These are phyloP conservation scores for Hemileccinum rubropunctum DNA, from an alignment of 768 basidiomycete genomes.

Conservation along the genomic window DNA sequence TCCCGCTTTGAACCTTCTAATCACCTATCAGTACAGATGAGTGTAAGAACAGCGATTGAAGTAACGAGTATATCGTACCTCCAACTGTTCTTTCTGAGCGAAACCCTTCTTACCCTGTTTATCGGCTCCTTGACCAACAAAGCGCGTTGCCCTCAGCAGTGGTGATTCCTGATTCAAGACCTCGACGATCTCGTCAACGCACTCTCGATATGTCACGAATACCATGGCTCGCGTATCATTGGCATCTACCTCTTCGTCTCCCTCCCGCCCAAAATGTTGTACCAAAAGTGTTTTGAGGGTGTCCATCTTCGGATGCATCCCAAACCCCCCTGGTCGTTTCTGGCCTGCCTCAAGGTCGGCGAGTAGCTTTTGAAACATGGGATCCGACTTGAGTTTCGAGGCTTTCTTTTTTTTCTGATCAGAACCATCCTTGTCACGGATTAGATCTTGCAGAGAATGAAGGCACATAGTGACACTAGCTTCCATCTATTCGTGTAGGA, in stretches of 20 bases:
- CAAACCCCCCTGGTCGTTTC: conserved; percentile 45
- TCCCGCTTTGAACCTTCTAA: conserved; percentile 82
- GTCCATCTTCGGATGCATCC: conserved; percentile 90
- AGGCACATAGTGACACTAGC: conserved; percentile 81
- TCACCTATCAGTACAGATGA: conserved; percentile 50
- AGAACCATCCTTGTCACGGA: conserved; percentile 38
- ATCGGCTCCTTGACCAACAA: conserved; percentile 88
- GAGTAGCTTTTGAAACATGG: conserved; percentile 63
- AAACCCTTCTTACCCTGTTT: conserved; percentile 86
- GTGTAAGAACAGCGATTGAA: conserved; percentile 2
- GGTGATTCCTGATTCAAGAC: conserved; percentile 74
- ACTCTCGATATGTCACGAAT: conserved; percentile 87
- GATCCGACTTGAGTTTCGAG: conserved; percentile 48
- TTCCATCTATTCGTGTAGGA: conserved; percentile 56
- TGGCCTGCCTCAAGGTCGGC: conserved; percentile 62
- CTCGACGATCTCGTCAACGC: conserved; percentile 88
- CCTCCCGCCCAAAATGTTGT: conserved; percentile 65
- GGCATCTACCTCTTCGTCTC: conserved; percentile 31
- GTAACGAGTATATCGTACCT: conserved; percentile 45
- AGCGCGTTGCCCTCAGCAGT: conserved; percentile 75
- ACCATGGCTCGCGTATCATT: conserved; percentile 81
- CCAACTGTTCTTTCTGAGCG: conserved; percentile 87
- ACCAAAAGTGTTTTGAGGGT: conserved; percentile 69
- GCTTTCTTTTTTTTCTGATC: conserved; percentile 37
- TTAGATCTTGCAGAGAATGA: conserved; percentile 52